Conservation (phyloP, 1,284 basidiomycete species). For the Crocinoboletus sp. region DNA sequence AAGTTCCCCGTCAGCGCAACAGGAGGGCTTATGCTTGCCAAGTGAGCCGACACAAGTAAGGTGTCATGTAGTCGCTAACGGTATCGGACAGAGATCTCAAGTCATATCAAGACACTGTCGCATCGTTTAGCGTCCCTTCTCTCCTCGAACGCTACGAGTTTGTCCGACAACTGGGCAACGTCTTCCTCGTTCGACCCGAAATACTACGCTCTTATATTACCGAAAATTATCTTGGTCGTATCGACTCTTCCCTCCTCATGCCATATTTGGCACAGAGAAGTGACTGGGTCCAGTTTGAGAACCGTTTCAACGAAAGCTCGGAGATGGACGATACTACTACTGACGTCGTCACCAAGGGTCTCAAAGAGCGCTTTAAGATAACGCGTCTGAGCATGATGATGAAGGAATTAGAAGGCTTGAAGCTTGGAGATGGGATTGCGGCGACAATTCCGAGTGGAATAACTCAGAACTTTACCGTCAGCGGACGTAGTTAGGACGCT, state of each 20-base stretch:
- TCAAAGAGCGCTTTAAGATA: slow-evolving; percentile 66
- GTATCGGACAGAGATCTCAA: slow-evolving; percentile 76
- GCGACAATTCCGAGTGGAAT: slow-evolving; percentile 52
- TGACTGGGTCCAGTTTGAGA: slow-evolving; percentile 84
- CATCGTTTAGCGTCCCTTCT: slow-evolving; percentile 75
- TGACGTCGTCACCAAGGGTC: slow-evolving; percentile 43
- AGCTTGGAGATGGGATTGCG: slow-evolving; percentile 54
- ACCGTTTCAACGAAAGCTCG: slow-evolving; percentile 61
- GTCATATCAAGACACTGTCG: slow-evolving; percentile 91
- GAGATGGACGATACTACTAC: slow-evolving; percentile 41
- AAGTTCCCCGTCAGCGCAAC: slow-evolving; percentile 97
- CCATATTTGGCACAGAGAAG: slow-evolving; percentile 90
- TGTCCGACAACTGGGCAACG: slow-evolving; percentile 94
- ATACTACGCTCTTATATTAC: slow-evolving; percentile 92
- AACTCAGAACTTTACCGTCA: slow-evolving; percentile 46
- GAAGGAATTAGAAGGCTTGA: slow-evolving; percentile 73
- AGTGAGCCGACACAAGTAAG: slow-evolving; percentile 49
- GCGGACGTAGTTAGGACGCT: slow-evolving; percentile 29
- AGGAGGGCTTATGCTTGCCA: slow-evolving; percentile 97
- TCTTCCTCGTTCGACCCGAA: slow-evolving; percentile 93
- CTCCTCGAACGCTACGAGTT: slow-evolving; percentile 97
- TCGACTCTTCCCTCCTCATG: slow-evolving; percentile 82
- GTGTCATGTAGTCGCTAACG: slow-evolving; percentile 2
- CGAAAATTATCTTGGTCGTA: slow-evolving; percentile 87
- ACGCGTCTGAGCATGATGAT: slow-evolving; percentile 73